Base-by-base conservation (phyloP, 2,329 filamentous ascomycete genomes). In the Colletotrichum orbiculare region DNA sequence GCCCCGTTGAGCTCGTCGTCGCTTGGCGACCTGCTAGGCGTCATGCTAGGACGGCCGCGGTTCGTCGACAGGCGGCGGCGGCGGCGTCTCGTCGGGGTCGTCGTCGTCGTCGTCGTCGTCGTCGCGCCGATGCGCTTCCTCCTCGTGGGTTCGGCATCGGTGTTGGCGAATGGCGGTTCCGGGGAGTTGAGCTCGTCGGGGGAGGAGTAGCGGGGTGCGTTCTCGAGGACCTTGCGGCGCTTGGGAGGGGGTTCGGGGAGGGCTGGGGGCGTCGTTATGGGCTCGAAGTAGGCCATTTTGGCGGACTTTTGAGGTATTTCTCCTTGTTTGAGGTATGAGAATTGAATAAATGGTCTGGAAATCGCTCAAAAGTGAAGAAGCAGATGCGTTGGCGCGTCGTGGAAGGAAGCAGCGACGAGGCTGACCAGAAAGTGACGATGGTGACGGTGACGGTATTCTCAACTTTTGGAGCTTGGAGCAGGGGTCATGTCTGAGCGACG, bases 141-240 rank as follows among this genome's bases (percentile, higher is more conserved):
- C 25, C 25, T 25, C 4, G 25, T 25, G 25, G 25, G 3, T 25
- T 25, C 4, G 12, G 34, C 25, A 1, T 46, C 15, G 4, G 41
- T 15, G 54, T 49, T 12, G 33, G 25, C 45, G 42, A 42, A 46
- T 42, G 13, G 33, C 37, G n/a, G n/a, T 41, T 17, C 34, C 13
- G 17, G 57, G 25, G 41, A 50, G 42, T 43, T 59, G 13, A 66
- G 67, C 42, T 84, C 82, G 65, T 85, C 83, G 8, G 85, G 80
- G 39, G 79, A 82, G 64, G 77, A 78, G 71, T 82, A 81, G 41
- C 75, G 74, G 9, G 78, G 77, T 8, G 77, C 78, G 54, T 74
- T 71, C 68, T 80, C 76, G 66, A 74, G 70, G 41, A 81, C 73
- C 71, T 76, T 78, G 64, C 80, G 78, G 38, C 79, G 76, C 68